Base-by-base conservation (phyloP, 2,329 filamentous ascomycete genomes). In the Dryadomyces sulphureus region DNA sequence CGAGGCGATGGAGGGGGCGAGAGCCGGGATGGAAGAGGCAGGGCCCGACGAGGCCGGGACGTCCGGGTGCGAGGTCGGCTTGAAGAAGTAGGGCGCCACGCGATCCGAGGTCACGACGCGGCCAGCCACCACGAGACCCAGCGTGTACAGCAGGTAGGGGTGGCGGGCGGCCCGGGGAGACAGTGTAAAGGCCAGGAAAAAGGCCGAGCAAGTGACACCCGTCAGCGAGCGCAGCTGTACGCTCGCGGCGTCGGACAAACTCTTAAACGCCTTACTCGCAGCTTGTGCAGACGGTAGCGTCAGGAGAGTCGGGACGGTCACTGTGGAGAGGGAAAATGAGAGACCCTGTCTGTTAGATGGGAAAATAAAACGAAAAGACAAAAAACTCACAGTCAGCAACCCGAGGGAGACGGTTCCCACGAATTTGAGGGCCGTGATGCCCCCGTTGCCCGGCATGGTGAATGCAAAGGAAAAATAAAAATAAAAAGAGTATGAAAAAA, bases 351-450 rank as follows among this genome's bases (percentile, higher is more conserved):
- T 22, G 36, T 7, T 12, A 6, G 4, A n/a, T 25, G 24, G 19
- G 38, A 27, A 55, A 41, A 3, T 17, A 24, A 7, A 8, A 36
- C 38, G 30, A 36, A 21, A 17, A 24, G 32, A 30, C 35, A 12
- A 16, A 19, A 1, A 45, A 69, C 82, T 57, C 75, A 94, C 88
- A 49, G 88, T 94, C 62, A 94, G 67, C 48, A 95, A 73, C 52
- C 90, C 90, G 48, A 95, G 73, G 56, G 84, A 90, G 54, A 94
- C 77, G 44, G 87, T 93, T 58, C 90, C 90, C 54, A 95, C 83
- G 62, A 95, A 94, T 68, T 96, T 95, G 67, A 84, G 78, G 62
- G 83, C 67, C 47, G 85, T 80, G 58, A 94, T 71, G 58, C 79
- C 77, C 56, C 72, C 78, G 56, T 74, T 77, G 55, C 77, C 71